Evolutionary conservation across 108 stramenopile species (phyloP), one percentile per base, ranked within the genome.

Genomic region (Fragilariopsis cylindrus): DNA sequence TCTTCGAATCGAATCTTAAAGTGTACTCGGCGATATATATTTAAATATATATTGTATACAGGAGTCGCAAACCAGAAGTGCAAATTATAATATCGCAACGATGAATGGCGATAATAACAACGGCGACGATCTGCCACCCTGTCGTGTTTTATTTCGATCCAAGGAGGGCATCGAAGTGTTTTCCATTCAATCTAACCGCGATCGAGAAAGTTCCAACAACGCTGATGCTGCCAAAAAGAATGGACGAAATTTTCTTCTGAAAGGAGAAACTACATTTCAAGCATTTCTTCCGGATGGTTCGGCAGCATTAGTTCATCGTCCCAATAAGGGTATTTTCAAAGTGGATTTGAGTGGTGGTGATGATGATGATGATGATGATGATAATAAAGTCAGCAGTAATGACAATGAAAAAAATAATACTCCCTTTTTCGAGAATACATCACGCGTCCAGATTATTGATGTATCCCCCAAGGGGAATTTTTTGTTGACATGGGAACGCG

Each of bases 401-500:
- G 30, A 30, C 1, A 30, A 30, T 30, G 12, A 44, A 53, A 46
- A 45, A 46, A 11, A 16, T 11, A 50, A 48, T 12, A 42, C 40
- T 54, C 77, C 75, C 56, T 89, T 81, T 56, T 76, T 83, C 11
- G 57, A 52, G 44, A 73, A 77, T 55, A 84, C 88, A 15, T 54
- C 76, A 53, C 19, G 72, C 6, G 79, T 94, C 9, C 88, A 90
- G 71, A 84, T 92, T 42, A 82, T 91, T 70, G 86, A 80, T 73
- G 82, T 93, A 43, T 91, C 90, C 45, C 93, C 97, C 7, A 81
- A 80, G 30, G 94, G 97, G 45, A 82, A 86, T 41, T 96, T 76
- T 62, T 65, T 97, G 11, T 73, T 97, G 70, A 96, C 96, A 9
- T 98, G 95, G 93, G 81, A 94, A 80, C 86, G 89, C 43, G 62